Evolutionary conservation across 2,329 filamentous ascomycete species (phyloP).

Genomic region (Aspergillus unguis): DNA sequence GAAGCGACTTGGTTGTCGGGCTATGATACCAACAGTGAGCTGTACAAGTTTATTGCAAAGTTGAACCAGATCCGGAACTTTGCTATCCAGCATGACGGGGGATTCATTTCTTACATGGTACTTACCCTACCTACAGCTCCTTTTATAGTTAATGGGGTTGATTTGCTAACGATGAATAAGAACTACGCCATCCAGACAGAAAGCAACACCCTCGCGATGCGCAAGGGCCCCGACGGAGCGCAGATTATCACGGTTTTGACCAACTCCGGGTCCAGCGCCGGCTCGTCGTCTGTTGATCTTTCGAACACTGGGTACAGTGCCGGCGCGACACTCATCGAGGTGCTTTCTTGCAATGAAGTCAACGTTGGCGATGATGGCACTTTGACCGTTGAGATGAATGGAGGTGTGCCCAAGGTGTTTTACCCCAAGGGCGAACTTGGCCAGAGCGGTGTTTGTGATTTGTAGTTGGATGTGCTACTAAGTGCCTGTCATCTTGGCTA

Average conservation of each 20-base stretch:
- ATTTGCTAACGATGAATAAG: background rate
- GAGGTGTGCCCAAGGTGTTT: conserved; percentile 44
- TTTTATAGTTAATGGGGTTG: background rate
- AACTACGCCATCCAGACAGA: conserved; percentile 46
- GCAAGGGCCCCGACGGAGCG: conserved; percentile 40
- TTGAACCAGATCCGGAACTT: conserved; percentile 52
- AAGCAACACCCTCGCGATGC: conserved; percentile 43
- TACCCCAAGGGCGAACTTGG: conserved; percentile 18
- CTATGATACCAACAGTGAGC: conserved; percentile 46
- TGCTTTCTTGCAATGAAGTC: conserved; percentile 39
- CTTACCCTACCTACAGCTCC: background rate
- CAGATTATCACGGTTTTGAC: conserved; percentile 44
- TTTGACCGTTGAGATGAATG: conserved; percentile 43
- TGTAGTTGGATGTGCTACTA: background rate
- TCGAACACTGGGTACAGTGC: conserved; percentile 23
- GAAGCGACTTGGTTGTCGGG: conserved; percentile 57
- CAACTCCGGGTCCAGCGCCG: conserved; percentile 35
- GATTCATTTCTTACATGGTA: conserved; percentile 42
- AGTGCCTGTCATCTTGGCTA: too few species aligned
- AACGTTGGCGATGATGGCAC: conserved; percentile 45
- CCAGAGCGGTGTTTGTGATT: conserved; percentile 13
- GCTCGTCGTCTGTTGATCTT: conserved; percentile 26
- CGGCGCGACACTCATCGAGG: conserved; percentile 25
- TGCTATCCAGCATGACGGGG: conserved; percentile 36
- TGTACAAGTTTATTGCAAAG: conserved; percentile 49